Conservation (phyloP, 1,139 yeast genomes). For the Kluyveromyces marxianus region DNA sequence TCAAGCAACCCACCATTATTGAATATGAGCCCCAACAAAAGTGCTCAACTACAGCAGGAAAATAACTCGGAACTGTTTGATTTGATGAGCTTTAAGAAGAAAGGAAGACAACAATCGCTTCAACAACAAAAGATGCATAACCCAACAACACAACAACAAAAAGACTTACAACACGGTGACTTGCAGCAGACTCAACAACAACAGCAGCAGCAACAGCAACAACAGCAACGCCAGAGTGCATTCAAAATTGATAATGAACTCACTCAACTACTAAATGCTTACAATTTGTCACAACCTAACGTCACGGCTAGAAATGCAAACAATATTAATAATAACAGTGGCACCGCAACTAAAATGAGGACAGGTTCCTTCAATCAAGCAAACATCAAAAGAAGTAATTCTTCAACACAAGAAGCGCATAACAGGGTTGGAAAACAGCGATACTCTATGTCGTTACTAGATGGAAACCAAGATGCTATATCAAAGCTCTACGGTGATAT, state of each 20-base stretch:
- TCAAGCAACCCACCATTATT: background rate
- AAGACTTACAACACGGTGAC: background rate
- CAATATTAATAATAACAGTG: conserved; percentile 1
- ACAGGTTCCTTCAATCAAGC: conserved; percentile 10
- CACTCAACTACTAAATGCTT: conserved; percentile 22
- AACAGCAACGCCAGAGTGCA: conserved; percentile 4
- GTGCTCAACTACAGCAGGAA: background rate
- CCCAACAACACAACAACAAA: background rate
- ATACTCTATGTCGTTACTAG: conserved; percentile 20
- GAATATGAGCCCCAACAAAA: background rate
- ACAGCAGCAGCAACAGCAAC: background rate
- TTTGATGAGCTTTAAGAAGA: conserved; percentile 5
- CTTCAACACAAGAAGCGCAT: conserved; percentile 8
- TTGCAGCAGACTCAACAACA: background rate
- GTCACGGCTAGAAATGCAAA: background rate
- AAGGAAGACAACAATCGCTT: background rate
- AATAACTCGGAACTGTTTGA: conserved; percentile 1
- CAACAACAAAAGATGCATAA: background rate
- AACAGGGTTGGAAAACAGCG: conserved; percentile 19
- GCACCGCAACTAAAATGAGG: conserved; percentile 1
- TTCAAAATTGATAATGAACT: conserved; percentile 19
- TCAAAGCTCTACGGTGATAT: conserved; percentile 17
- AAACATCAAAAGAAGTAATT: conserved; percentile 8
- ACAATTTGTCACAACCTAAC: conserved; percentile 16
- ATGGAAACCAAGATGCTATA: conserved; percentile 17